Conservation (phyloP, 306 rosid genomes). For the Acmispon strigosus region DNA sequence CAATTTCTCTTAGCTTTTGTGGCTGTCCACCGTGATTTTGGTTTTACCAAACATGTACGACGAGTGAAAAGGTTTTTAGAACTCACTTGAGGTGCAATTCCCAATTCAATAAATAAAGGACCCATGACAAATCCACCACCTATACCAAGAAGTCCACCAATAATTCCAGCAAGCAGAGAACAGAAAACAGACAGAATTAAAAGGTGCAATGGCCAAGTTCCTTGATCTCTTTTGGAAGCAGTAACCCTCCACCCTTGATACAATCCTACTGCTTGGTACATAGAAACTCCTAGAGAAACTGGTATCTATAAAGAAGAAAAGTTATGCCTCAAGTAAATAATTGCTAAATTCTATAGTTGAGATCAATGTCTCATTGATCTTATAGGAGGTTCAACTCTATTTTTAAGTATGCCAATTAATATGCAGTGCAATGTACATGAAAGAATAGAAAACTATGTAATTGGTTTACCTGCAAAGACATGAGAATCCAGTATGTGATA, state of each 20-base stretch:
- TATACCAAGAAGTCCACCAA: constrained; percentile 82
- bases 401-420: no score
- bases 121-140: constrained; percentile 93
- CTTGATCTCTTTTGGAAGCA: constrained; percentile 39
- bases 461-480: constrained; percentile 51
- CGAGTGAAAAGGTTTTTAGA: not conserved
- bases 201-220: constrained; percentile 47
- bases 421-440: not conserved
- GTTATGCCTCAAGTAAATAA: not conserved
- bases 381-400: no score
- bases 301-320: constrained; percentile 49
- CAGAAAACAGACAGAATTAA: constrained; percentile 36
- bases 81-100: constrained; percentile 68
- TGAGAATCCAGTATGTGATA: constrained; percentile 48
- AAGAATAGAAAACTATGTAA: not conserved
- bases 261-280: constrained; percentile 57
- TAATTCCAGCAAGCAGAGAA: constrained; percentile 58
- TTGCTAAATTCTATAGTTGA: not conserved
- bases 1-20: no score
- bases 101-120: constrained; percentile 75
- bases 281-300: constrained; percentile 48
- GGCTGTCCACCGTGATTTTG: no score
- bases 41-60: no score
- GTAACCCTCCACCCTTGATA: constrained; percentile 46
- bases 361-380: no score